Conservation (phyloP, 768 basidiomycete genomes). For the Clavaria fumosa region DNA sequence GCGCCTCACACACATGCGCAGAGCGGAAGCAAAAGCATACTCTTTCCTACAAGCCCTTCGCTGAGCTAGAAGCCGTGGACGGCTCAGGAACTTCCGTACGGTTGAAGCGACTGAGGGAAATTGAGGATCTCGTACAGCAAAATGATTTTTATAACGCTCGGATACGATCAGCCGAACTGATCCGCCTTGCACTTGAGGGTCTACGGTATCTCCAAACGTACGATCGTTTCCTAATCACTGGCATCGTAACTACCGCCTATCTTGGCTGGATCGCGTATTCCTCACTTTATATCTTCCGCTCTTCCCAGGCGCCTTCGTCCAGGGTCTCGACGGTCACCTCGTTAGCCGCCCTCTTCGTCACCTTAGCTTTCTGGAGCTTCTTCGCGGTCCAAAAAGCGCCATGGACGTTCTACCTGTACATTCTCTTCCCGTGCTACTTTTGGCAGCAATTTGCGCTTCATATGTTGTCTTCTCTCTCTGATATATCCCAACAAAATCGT, state of each 20-base stretch:
- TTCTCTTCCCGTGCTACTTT: slow-evolving; percentile 62
- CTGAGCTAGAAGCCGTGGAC: slow-evolving; percentile 24
- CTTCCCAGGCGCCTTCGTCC: neutral
- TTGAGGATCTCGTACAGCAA: slow-evolving; percentile 30
- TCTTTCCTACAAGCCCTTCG: slow-evolving; percentile 49
- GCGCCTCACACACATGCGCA: slow-evolving; percentile 15
- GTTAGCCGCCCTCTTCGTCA: slow-evolving; percentile 11
- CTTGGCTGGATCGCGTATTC: slow-evolving; percentile 63
- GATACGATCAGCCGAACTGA: slow-evolving; percentile 32
- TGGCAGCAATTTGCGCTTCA: slow-evolving; percentile 42
- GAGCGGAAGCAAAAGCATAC: slow-evolving; percentile 45
- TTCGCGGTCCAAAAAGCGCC: slow-evolving; percentile 55
- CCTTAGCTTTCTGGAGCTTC: slow-evolving; percentile 27
- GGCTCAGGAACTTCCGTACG: slow-evolving; percentile 20
- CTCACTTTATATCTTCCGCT: slow-evolving; percentile 38
- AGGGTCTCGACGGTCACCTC: slow-evolving; percentile 9
- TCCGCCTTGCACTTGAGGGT: slow-evolving; percentile 38
- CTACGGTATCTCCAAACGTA: slow-evolving; percentile 70
- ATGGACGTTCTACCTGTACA: slow-evolving; percentile 61
- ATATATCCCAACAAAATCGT: no score
- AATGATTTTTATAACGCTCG: slow-evolving; percentile 36
- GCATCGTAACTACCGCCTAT: slow-evolving; percentile 58
- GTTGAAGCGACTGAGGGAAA: slow-evolving; percentile 20
- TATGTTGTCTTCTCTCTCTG: slow-evolving; percentile 10
- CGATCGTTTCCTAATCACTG: slow-evolving; percentile 56